phyloP scores from a whole-genome alignment of 805 yeast species.

The Jamesozyma jinghongensis region DNA sequence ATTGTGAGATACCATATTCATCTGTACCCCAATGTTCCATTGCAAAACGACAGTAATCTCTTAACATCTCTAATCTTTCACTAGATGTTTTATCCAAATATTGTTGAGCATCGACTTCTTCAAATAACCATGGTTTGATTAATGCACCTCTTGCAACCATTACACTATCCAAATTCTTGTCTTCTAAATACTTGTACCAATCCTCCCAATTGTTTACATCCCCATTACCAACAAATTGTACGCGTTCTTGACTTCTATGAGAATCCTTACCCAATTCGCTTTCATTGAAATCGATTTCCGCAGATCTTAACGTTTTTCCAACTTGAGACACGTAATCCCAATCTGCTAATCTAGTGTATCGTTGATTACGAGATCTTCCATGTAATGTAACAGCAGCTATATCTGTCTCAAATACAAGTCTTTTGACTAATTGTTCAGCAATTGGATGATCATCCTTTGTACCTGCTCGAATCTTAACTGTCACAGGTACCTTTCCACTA shows the following conservation, averaged over 20 bases:
- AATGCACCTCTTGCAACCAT: constrained; percentile 98
- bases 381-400: constrained; percentile 89
- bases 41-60: constrained; percentile 66
- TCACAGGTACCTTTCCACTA: constrained; percentile 84
- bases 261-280: constrained; percentile 60
- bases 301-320: constrained; percentile 56
- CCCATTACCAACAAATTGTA: constrained; percentile 90
- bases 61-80: constrained; percentile 73
- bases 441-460: constrained; percentile 74
- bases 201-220: constrained; percentile 82
- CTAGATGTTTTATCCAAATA: constrained; percentile 83
- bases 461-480: constrained; percentile 90
- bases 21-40: constrained; percentile 98
- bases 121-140: constrained; percentile 98
- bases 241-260: constrained; percentile 43
- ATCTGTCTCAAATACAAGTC: constrained; percentile 69
- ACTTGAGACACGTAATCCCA: constrained; percentile 82
- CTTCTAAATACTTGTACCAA: constrained; percentile 62
- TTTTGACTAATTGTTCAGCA: constrained; percentile 68
- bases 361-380: constrained; percentile 93
- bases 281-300: constrained; percentile 47
- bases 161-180: constrained; percentile 76
- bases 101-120: constrained; percentile 85
- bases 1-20: constrained; percentile 80
- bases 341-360: constrained; percentile 85